Evolutionary conservation across 345 rosid genomes (phyloP).

Genomic region (Brassica carinata): DNA sequence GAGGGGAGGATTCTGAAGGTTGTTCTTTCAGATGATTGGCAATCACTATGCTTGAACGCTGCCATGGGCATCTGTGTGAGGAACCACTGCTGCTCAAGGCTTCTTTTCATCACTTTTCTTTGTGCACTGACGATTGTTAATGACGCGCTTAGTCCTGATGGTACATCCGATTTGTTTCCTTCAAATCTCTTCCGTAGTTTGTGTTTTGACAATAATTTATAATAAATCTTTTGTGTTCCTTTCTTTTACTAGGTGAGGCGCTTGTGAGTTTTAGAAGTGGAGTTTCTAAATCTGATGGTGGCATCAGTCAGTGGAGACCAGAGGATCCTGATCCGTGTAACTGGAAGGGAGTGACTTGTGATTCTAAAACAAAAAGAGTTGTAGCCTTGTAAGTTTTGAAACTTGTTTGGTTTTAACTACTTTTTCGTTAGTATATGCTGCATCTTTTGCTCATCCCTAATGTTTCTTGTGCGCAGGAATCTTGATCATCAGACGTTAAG

Average conservation of each 20-base stretch:
- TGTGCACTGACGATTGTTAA: constrained; percentile 40
- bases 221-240: constrained; percentile 25
- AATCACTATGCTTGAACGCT: constrained; percentile 58
- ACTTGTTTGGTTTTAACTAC: constrained; percentile 1
- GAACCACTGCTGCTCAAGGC: constrained; percentile 52
- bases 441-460: constrained; percentile 28
- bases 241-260: constrained; percentile 63
- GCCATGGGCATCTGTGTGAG: constrained; percentile 67
- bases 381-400: constrained; percentile 65
- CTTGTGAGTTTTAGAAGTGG: constrained; percentile 76
- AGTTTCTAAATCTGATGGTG: constrained; percentile 67
- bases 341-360: constrained; percentile 93
- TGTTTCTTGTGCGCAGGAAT: constrained; percentile 53
- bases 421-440: background rate
- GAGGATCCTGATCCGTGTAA: constrained; percentile 97
- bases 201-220: constrained; percentile 37
- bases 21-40: constrained; percentile 74
- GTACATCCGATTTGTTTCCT: constrained; percentile 37
- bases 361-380: constrained; percentile 76
- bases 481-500: constrained; percentile 75
- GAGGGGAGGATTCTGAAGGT: constrained; percentile 38
- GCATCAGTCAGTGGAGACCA: constrained; percentile 85
- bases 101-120: constrained; percentile 54
- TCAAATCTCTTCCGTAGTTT: constrained; percentile 46
- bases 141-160: constrained; percentile 50